Base-by-base conservation (phyloP, 306 rosid genomes). In the Inga leiocalycina region DNA sequence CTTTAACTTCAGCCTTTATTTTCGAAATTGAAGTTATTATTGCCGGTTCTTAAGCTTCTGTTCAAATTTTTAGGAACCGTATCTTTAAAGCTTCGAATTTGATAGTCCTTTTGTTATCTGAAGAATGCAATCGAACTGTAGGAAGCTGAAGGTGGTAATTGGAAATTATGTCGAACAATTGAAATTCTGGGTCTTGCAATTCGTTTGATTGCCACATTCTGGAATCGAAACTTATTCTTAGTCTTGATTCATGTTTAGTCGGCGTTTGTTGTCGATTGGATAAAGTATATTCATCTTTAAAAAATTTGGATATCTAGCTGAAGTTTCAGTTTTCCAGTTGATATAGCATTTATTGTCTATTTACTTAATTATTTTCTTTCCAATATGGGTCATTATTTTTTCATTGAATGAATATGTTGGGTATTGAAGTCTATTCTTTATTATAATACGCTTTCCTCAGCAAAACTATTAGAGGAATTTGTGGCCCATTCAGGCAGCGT, bases 401-500 rank as follows among this genome's bases (percentile, higher is more conserved):
- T 19, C 16, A 39, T 30, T 30, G 19, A 5, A 22, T 5, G 22
- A 30, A 24, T 68, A 0, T 69, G 49, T 51, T 13, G 48, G 22
- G 8, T 39, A 32, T 71, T 10, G 22, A 56, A 27, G 61, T 78
- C 41, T 3, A 9, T 16, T 65, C 11, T 52, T 1, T 45, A 77
- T 65, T n/a, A 43, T 11, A 56, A 22, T 65, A 4, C 61, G 77
- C 49, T 66, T 79, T 84, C 96, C 93, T 96, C 83, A 93, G 87
- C 89, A 22, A 54, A 79, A 79, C 71, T 83, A 77, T 75, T 79
- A 96, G 99, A 96, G 92, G 98, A 96, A 87, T 90, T 93, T 88
- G 97, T 90, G 84, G 99, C 97, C 67, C 99, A 96, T 85, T 91
- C 99, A 46, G 88, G 86, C 46, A 85, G 54, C 39, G 90, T 93